Percentiles rank a stretch among this genome's conserved stretches.
phyloP scores from a whole-genome alignment of 768 basidiomycete species.

The Kwoniella dendrophila region DNA sequence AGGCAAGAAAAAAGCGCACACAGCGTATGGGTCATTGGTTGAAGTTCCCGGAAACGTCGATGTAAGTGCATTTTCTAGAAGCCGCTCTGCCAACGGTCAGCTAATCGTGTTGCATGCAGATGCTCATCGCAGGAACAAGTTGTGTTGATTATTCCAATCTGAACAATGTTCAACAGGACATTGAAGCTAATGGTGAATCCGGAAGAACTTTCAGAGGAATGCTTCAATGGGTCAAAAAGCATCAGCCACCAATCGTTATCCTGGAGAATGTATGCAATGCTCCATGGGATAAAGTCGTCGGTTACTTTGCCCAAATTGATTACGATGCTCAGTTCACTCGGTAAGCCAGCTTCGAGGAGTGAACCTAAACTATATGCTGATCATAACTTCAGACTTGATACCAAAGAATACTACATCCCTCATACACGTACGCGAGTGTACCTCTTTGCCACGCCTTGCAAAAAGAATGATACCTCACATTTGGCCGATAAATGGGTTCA shows the following conservation, averaged over 20 bases:
- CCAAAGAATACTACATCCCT: constrained; percentile 86
- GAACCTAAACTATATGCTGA: not conserved
- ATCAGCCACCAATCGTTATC: constrained; percentile 87
- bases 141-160: constrained; percentile 97
- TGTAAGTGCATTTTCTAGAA: constrained; percentile 59
- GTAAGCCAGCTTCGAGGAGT: constrained; percentile 65
- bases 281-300: constrained; percentile 77
- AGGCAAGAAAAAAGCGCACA: constrained; percentile 65
- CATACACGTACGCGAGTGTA: constrained; percentile 83
- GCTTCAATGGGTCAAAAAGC: constrained; percentile 85
- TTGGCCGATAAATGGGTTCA: constrained; percentile 73
- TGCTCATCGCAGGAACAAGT: constrained; percentile 83
- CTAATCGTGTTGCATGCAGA: constrained; percentile 13
- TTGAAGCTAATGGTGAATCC: constrained; percentile 87
- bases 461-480: constrained; percentile 58
- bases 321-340: constrained; percentile 73
- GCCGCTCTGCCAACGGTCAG: not conserved
- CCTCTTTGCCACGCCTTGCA: constrained; percentile 43
- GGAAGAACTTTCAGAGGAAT: constrained; percentile 92
- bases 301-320: constrained; percentile 71
- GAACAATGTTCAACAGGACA: constrained; percentile 87
- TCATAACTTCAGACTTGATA: constrained; percentile 38
- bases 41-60: constrained; percentile 89
- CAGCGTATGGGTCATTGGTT: constrained; percentile 84
- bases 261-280: constrained; percentile 92